A percentile compares a stretch with the other conserved stretches of the same genome.
phyloP scores from a whole-genome alignment of 768 basidiomycete genomes.

The Auricularia auricula-judae region DNA sequence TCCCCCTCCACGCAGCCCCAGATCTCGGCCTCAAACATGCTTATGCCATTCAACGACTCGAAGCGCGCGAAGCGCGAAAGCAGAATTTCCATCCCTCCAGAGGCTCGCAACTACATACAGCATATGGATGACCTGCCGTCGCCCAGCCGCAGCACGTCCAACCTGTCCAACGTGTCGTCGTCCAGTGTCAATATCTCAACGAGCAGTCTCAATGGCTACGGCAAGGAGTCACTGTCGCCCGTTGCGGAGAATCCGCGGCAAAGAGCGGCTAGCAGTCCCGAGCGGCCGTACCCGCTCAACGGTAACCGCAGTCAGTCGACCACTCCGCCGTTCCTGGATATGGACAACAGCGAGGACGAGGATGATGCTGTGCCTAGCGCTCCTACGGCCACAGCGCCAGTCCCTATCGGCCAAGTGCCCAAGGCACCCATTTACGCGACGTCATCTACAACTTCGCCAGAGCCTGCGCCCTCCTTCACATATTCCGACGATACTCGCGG shows the following conservation, averaged over 20 bases:
- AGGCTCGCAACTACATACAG: conserved; percentile 61
- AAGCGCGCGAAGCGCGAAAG: conserved; percentile 42
- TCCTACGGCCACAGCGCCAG: conserved; percentile 11
- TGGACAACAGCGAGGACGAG: conserved; percentile 34
- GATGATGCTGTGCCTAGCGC: conserved; percentile 26
- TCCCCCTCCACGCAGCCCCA: conserved; percentile 1
- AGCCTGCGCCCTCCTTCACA: background rate
- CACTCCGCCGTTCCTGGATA: conserved; percentile 50
- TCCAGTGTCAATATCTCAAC: background rate
- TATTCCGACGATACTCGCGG: background rate
- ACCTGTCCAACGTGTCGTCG: conserved; percentile 1
- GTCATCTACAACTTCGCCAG: background rate
- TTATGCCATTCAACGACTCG: conserved; percentile 14
- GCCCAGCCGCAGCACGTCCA: conserved; percentile 22
- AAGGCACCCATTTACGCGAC: conserved; percentile 5
- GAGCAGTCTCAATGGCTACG: background rate
- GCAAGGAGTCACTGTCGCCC: background rate
- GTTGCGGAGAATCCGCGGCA: background rate
- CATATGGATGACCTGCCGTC: conserved; percentile 50
- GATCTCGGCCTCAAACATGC: conserved; percentile 1
- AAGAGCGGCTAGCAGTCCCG: background rate
- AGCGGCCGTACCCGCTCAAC: background rate
- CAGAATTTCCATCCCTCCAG: conserved; percentile 61
- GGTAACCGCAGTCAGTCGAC: conserved; percentile 18
- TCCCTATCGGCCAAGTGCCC: background rate